These are phyloP conservation scores for Elsinoe necatrix DNA, from an alignment of 2,329 filamentous ascomycete genomes.

Conservation along the genomic window DNA sequence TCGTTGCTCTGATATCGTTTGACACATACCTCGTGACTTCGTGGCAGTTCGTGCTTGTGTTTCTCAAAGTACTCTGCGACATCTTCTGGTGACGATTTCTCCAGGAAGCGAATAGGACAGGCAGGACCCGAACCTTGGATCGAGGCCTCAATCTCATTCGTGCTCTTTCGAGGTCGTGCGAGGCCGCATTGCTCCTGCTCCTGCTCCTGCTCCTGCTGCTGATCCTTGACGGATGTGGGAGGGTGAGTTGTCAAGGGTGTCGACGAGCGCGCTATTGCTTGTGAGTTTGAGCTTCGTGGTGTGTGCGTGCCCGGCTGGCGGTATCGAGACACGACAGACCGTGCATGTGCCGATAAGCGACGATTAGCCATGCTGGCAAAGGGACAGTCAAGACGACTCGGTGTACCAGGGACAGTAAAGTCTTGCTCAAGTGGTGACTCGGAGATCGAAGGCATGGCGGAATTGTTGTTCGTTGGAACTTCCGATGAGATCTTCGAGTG, in stretches of 20 bases:
- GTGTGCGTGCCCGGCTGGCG: slow-evolving; percentile 18
- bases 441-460: slow-evolving; percentile 31
- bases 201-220: not conserved
- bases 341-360: slow-evolving; percentile 31
- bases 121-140: slow-evolving; percentile 42
- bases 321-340: slow-evolving; percentile 34
- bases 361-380: slow-evolving; percentile 51
- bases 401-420: slow-evolving; percentile 78
- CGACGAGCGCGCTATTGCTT: slow-evolving; percentile 13
- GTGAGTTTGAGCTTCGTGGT: slow-evolving; percentile 13
- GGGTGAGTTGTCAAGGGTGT: not conserved
- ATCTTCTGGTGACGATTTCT: slow-evolving; percentile 88
- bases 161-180: slow-evolving; percentile 11
- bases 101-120: slow-evolving; percentile 86
- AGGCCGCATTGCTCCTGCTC: slow-evolving; percentile 20
- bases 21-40: slow-evolving; percentile 89
- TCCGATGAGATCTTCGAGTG: slow-evolving; percentile 23
- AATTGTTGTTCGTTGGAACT: slow-evolving; percentile 29
- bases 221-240: not conserved
- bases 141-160: slow-evolving; percentile 17
- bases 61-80: slow-evolving; percentile 89
- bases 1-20: slow-evolving; percentile 82
- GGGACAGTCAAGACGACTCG: slow-evolving; percentile 71
- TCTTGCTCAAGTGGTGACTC: slow-evolving; percentile 63
- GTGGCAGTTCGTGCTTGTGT: slow-evolving; percentile 88